A percentile compares a stretch with the other conserved stretches of the same genome.
These are phyloP conservation scores for Saccharomyces hybrid DNA, from an alignment of 1,139 yeast genomes.

Conservation along the genomic window DNA sequence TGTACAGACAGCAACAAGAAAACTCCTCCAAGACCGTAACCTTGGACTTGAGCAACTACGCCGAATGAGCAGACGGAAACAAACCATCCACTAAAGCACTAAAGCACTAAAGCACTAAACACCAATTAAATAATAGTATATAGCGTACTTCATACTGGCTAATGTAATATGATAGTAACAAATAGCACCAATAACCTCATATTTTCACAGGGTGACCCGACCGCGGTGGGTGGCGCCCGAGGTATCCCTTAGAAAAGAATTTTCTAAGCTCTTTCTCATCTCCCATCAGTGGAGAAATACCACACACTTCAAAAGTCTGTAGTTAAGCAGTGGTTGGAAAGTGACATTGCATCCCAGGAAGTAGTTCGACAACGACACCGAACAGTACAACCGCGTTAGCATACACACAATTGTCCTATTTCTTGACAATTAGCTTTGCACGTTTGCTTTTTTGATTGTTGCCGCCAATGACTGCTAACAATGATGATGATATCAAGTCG, in stretches of 20 bases:
- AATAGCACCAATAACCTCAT: not conserved
- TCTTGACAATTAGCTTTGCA: not conserved
- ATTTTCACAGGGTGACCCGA: constrained; percentile 2
- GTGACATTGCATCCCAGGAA: not conserved
- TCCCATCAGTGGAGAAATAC: not conserved
- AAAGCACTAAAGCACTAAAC: not conserved
- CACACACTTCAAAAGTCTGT: not conserved
- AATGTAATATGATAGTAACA: not conserved
- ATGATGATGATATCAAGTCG: not conserved
- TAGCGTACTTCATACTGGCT: not conserved
- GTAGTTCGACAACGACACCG: not conserved
- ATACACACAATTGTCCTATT: not conserved
- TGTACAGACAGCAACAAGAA: constrained; percentile 74
- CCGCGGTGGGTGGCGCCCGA: constrained; percentile 2
- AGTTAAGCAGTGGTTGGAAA: not conserved
- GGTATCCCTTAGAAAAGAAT: constrained; percentile 1
- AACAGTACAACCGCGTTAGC: not conserved
- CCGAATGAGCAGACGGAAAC: constrained; percentile 26
- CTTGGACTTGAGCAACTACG: constrained; percentile 60
- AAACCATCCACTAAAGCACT: not conserved
- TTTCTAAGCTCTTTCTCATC: not conserved
- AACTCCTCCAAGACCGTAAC: constrained; percentile 75
- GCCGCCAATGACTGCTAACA: not conserved
- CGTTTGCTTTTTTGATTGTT: not conserved
- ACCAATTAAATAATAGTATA: not conserved